Evolutionary conservation across 139 green algal species (phyloP), one percentile per base, ranked within the genome.

Genomic region (Parachlorella kessleri): DNA sequence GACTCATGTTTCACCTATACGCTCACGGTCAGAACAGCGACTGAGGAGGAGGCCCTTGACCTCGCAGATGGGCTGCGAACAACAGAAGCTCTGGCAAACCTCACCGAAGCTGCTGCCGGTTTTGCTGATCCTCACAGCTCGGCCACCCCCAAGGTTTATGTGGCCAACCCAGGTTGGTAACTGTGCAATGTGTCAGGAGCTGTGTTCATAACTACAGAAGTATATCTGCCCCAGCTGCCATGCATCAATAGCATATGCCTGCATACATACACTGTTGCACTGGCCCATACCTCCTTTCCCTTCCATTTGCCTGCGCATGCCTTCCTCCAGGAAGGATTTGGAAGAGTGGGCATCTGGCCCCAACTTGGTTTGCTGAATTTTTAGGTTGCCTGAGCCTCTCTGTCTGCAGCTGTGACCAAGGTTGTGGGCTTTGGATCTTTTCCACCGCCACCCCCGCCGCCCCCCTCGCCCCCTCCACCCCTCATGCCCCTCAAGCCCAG

Each of bases 401-500:
- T 38, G 9, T 8, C 2, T 73, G 74, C 74, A 79, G 74, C 33
- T 6, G 8, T 73, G 2, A 33, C 14, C 10, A 36, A 42, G 18
- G 69, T 77, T 1, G 68, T 85, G 3, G 81, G 81, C 28, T 85
- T 82, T 82, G 81, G 81, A 24, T 78, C 40, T 54, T 85, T 85
- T 55, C 81, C 75, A 38, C 81, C 81, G 8, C 81, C 81, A 21
- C 78, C 75, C 59, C 76, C 75, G 21, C 79, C 70, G 35, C 79
- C 64, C 28, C 78, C 70, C 28, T 83, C 70, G 2, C 54, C 72
- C 18, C 66, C 70, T 6, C 77, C 71, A 24, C 71, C 73, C 2
- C 73, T 77, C 28, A 39, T 72, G 35, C 26, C 72, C 24, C 53
- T 78, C 32, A 14, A 42, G 37, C 48, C 78, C 6, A 53, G 3